A percentile compares a stretch with the other conserved stretches of the same genome.
Evolutionary conservation across 2,329 filamentous ascomycete species (phyloP).

Genomic region (Penicillium glabrum): DNA sequence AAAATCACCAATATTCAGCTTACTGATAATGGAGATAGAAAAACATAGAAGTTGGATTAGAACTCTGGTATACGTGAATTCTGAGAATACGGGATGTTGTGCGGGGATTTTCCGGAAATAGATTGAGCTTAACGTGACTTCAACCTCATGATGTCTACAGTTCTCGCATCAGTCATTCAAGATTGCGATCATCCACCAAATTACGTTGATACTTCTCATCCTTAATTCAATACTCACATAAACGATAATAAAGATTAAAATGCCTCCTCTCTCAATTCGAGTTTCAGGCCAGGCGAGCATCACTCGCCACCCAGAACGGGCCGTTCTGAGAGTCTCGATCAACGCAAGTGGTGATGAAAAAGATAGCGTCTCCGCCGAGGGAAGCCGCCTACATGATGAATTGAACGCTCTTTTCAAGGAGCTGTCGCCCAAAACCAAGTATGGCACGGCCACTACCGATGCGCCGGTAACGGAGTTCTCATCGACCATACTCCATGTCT

Average conservation of each 20-base stretch:
- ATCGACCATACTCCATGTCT: slow-evolving; percentile 10
- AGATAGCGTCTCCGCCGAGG: slow-evolving; percentile 11
- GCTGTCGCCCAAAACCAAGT: slow-evolving; percentile 8
- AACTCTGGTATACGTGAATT: no score
- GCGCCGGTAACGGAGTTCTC: slow-evolving; percentile 22
- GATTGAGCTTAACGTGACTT: no score
- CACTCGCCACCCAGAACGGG: slow-evolving; percentile 14
- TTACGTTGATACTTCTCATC: not conserved
- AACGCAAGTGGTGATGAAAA: slow-evolving; percentile 6
- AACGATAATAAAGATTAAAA: not conserved
- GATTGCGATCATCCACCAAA: not conserved
- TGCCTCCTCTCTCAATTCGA: slow-evolving; percentile 17
- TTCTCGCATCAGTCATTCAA: not conserved
- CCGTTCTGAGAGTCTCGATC: slow-evolving; percentile 8
- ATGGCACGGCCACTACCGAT: slow-evolving; percentile 5
- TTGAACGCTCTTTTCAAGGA: slow-evolving; percentile 10
- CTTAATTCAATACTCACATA: not conserved
- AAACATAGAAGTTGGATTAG: no score
- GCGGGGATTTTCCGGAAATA: no score
- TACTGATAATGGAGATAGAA: no score
- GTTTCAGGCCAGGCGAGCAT: slow-evolving; percentile 14
- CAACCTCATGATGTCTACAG: no score
- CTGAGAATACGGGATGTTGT: no score
- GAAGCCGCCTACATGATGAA: slow-evolving; percentile 7
- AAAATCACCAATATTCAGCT: no score